phyloP scores from a whole-genome alignment of 2,329 filamentous ascomycete species.

The Fusarium temperatum region DNA sequence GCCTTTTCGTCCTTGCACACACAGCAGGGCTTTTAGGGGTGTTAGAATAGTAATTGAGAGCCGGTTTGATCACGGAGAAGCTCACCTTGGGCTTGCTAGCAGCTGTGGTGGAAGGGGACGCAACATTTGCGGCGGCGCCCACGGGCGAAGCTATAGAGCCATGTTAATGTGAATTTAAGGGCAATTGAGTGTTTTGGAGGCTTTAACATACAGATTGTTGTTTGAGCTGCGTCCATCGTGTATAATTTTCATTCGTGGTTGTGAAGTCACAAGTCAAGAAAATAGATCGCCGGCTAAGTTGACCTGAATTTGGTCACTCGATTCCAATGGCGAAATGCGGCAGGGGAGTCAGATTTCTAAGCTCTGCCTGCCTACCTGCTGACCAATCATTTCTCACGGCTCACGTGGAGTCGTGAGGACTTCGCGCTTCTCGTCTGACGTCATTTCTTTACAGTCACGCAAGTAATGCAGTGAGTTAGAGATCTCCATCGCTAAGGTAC shows the following conservation, averaged over 20 bases:
- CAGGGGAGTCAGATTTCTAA: slow-evolving; percentile 43
- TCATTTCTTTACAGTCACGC: slow-evolving; percentile 30
- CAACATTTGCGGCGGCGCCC: slow-evolving; percentile 41
- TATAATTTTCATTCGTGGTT: slow-evolving; percentile 18
- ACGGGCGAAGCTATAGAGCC: slow-evolving; percentile 29
- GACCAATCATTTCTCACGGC: slow-evolving; percentile 42
- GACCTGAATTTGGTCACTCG: slow-evolving; percentile 21
- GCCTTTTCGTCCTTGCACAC: slow-evolving; percentile 97
- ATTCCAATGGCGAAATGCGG: slow-evolving; percentile 40
- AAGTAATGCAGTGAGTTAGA: neutral
- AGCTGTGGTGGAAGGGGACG: slow-evolving; percentile 39
- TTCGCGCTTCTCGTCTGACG: slow-evolving; percentile 38
- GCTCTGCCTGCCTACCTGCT: slow-evolving; percentile 19
- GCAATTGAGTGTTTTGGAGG: neutral
- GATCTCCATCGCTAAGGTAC: neutral
- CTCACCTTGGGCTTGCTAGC: slow-evolving; percentile 57
- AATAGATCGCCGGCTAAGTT: slow-evolving; percentile 16
- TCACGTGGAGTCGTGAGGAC: slow-evolving; percentile 43
- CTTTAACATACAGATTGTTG: slow-evolving; percentile 39
- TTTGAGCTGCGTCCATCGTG: slow-evolving; percentile 46
- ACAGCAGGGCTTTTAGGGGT: slow-evolving; percentile 81
- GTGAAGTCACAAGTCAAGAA: slow-evolving; percentile 28
- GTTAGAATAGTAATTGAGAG: slow-evolving; percentile 29
- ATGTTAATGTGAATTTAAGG: slow-evolving; percentile 4
- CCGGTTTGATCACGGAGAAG: neutral